Evolutionary conservation across 176 grass and related monocot genomes (phyloP), one percentile per base, ranked within the genome.

Genomic region (Oryza brachyantha): DNA sequence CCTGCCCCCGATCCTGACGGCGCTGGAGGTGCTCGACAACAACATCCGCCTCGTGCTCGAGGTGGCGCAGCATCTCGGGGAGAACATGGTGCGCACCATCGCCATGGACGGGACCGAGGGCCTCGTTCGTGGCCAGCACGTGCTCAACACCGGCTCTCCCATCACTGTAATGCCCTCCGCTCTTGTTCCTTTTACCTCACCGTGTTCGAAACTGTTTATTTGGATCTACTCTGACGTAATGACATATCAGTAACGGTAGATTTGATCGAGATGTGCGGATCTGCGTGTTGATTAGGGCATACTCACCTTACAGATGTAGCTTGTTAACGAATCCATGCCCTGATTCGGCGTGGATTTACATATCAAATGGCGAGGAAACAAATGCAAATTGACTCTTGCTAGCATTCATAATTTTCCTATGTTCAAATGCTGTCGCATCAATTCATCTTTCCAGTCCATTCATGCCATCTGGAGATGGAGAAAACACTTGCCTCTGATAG

Each of bases 91-190:
- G 27, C 83, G 94, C 63, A 94, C 94, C 40, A 97, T 94, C 64
- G 94, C 94, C 10, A 94, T 94, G 94, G 94, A 97, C 78, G 94
- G 94, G 39, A 97, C 91, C 0, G 91, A 97, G 84, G 91, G 94
- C 5, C 79, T 97, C 10, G 91, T 97, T 19, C 94, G 94, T 42
- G 91, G 94, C 13, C 94, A 94, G 80, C 81, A 82, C 73, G 94
- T 94, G 40, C 84, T 97, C 50, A 97, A 97, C 82, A 94, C 94
- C 9, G 94, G 94, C 31, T 97, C 91, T 69, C 91, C 94, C 41
- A 93, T 97, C 79, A 93, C 94, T 52, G 94, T 97, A 90, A 88
- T 65, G 28, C 26, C 27, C 22, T 22, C 19, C 4, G 42, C 55
- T 76, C 43, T 52, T 46, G 16, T 64, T 80, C 37, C 40, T 65